Evolutionary conservation across 2,329 filamentous ascomycete species (phyloP), one percentile per base, ranked within the genome.

Genomic region (Zasmidium cellare): DNA sequence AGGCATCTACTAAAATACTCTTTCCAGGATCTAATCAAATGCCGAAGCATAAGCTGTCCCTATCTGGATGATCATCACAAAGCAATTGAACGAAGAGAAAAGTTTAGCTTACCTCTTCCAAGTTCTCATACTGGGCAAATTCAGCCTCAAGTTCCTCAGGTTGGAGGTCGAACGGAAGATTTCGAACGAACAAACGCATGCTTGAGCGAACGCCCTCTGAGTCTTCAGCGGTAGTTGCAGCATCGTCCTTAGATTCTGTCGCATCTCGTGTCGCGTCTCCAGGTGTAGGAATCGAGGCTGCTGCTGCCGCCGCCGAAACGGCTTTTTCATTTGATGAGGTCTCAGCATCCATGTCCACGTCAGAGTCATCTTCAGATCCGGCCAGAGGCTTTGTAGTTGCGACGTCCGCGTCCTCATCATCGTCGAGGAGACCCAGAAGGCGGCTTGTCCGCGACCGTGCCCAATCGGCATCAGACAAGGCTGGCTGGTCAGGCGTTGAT

Each of bases 1-100:
- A 92, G 89, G 91, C 90, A 96, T 97, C 93, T 99, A 99, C 94
- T 97, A 99, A 96, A 96, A 96, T 94, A 89, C 84, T 91, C 88
- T 87, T 63, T 86, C 55, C 55, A 50, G 79, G 91, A 82, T 73
- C 68, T 86, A 90, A 92, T 96, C 92, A 97, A 81, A 82, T 91
- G 90, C 91, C 79, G 72, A 76, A 82, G 89, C 89, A 93, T 97
- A 90, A 92, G 93, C 87, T 97, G 94, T 97, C 94, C 94, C 94
- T 97, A 97, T 97, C 94, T 86, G 89, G 89, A 85, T 85, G 80
- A 91, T 97, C 93, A 97, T 97, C 94, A 93, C 84, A 61, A 51
- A 67, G 59, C 61, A 41, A 55, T 16, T n/a, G 57, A 66, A 67
- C 63, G 61, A 61, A 63, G 35, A 57, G 65, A 63, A 60, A 55